Conservation (phyloP, 148 eudicot genomes). For the Amaranthus hypochondriacus region DNA sequence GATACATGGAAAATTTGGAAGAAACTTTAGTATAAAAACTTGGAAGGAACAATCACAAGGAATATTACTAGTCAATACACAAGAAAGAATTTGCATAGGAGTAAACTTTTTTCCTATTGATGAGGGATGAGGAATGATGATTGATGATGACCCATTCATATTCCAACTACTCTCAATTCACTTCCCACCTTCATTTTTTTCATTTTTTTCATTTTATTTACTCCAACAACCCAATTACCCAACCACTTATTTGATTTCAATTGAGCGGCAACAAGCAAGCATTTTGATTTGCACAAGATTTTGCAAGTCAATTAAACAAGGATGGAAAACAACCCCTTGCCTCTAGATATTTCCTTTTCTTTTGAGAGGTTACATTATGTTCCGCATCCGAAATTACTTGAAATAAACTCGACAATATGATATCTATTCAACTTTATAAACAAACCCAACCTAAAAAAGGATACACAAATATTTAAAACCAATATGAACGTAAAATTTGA, state of each 20-base stretch:
- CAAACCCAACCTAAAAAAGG: too few species aligned
- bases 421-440: too few species aligned
- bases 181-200: neutral
- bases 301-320: neutral
- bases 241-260: too few species aligned
- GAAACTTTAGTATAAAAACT: neutral
- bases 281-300: neutral
- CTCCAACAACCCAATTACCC: neutral
- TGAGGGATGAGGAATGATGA: neutral
- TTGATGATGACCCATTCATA: conserved; percentile 1
- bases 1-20: too few species aligned
- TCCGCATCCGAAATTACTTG: too few species aligned
- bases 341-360: neutral
- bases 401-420: too few species aligned
- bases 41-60: neutral
- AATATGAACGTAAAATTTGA: too few species aligned
- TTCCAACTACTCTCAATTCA: neutral
- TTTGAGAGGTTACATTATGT: neutral
- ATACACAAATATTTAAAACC: too few species aligned
- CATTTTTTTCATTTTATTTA: neutral
- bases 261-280: neutral
- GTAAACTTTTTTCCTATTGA: neutral
- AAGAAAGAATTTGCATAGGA: neutral
- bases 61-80: neutral
- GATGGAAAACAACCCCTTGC: neutral